A percentile compares a stretch with the other conserved stretches of the same genome.
phyloP scores from a whole-genome alignment of 2,329 filamentous ascomycete species.

The Claviceps capensis region DNA sequence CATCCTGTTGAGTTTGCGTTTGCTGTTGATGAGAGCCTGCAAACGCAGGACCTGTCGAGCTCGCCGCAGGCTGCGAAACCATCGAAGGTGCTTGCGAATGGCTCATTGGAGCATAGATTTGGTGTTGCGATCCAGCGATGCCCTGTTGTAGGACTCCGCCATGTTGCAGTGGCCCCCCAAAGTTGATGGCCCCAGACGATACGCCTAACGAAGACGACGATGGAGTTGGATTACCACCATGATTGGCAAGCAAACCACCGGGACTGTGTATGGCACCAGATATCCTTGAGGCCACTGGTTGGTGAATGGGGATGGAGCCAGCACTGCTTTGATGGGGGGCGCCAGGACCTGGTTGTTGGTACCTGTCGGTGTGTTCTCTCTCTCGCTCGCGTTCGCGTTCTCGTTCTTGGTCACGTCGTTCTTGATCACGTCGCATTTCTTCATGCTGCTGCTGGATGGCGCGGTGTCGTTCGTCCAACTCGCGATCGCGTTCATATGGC shows the following conservation, averaged over 20 bases:
- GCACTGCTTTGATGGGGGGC: conserved; percentile 65
- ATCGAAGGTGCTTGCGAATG: conserved; percentile 36
- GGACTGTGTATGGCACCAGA: conserved; percentile 80
- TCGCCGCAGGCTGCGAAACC: conserved; percentile 42
- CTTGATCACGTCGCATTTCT: conserved; percentile 33
- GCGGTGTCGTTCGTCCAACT: conserved; percentile 35
- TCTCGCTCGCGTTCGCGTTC: conserved; percentile 42
- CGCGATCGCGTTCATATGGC: conserved; percentile 34
- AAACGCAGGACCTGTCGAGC: conserved; percentile 51
- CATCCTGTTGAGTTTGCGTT: conserved; percentile 35
- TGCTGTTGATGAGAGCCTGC: conserved; percentile 43
- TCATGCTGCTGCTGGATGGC: conserved; percentile 33
- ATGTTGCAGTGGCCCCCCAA: conserved; percentile 43
- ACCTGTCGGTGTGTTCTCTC: conserved; percentile 42
- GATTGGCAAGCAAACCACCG: conserved; percentile 69
- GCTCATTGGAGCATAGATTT: conserved; percentile 43
- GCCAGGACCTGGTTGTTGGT: conserved; percentile 42
- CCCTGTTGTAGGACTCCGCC: conserved; percentile 36
- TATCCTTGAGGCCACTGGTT: conserved; percentile 76
- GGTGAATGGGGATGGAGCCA: conserved; percentile 81
- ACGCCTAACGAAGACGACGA: conserved; percentile 38
- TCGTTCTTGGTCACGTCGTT: conserved; percentile 36
- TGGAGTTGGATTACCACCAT: conserved; percentile 42
- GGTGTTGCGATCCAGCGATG: conserved; percentile 32
- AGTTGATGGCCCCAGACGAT: conserved; percentile 36